phyloP scores from a whole-genome alignment of 495 filamentous ascomycete genomes.

The Penicillium cosmopolitanum region DNA sequence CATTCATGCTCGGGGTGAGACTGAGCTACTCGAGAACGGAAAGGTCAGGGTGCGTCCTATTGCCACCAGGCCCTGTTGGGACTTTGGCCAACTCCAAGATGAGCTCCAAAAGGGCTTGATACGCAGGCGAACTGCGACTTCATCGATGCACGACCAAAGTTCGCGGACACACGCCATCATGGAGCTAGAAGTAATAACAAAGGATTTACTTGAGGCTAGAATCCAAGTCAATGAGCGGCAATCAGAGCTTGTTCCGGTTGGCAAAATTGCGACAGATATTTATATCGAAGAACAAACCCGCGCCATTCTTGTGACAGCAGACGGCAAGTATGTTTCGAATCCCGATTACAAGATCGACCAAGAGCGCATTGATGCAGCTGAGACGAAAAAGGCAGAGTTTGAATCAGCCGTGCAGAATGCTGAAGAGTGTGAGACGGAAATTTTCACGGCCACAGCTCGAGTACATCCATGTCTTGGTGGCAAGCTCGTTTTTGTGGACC shows the following conservation, averaged over 20 bases:
- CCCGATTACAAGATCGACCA: not conserved
- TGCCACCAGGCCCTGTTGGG: constrained; percentile 28
- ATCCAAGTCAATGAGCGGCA: not conserved
- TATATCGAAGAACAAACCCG: not conserved
- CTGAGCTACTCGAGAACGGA: constrained; percentile 27
- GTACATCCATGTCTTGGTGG: constrained; percentile 24
- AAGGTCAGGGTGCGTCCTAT: constrained; percentile 30
- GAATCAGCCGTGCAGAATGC: constrained; percentile 6
- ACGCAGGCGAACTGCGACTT: constrained; percentile 20
- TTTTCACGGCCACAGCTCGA: constrained; percentile 7
- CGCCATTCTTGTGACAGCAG: not conserved
- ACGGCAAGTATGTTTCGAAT: not conserved
- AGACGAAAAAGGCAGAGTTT: constrained; percentile 27
- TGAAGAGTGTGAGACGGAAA: constrained; percentile 21
- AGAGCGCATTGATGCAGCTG: constrained; percentile 24
- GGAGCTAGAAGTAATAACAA: not conserved
- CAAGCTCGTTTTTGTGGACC: constrained; percentile 33
- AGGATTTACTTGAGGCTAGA: not conserved
- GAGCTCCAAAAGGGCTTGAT: constrained; percentile 21
- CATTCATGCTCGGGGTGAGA: constrained; percentile 28
- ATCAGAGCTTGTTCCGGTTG: not conserved
- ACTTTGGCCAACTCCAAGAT: constrained; percentile 12
- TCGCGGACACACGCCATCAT: not conserved
- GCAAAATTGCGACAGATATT: not conserved
- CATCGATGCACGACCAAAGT: constrained; percentile 26